Evolutionary conservation across 75 land plant species (phyloP), one percentile per base, ranked within the genome.

Genomic region (Pseudotsuga menziesii): DNA sequence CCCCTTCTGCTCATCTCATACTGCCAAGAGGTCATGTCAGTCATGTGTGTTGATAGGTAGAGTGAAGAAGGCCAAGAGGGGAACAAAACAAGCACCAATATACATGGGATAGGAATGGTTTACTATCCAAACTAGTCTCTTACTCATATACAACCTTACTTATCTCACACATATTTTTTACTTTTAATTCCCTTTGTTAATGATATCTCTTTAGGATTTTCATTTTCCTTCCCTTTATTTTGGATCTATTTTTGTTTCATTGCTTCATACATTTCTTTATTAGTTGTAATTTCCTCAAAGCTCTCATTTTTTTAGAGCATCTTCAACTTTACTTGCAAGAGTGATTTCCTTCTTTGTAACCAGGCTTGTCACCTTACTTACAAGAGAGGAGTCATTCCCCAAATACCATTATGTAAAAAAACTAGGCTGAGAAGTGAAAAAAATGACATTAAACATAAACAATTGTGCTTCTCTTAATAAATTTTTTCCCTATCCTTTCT

Each of bases 361-460:
- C 57, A 97, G 83, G 73, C 99, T 97, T n/a, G 99, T 97, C 72
- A 97, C 93, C 78, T 86, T 89, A 23, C 99, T 97, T 97, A 85
- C 32, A 77, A 57, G 23, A 73, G 35, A 23, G 54, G 23, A 13
- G 14, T 32, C 20, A 48, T 12, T 44, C 35, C 27, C 39, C 32
- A 67, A 67, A 27, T 4, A 39, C 20, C 44, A 20, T 67, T 2
- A 67, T 35, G 8, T 39, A 48, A 36, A 35, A 27, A 39, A 67
- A 0, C 44, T 22, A 39, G 11, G 26, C 4, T 63, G 35, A 26
- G 5, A 63, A 27, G 35, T 67, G 44, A 67, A 67, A 67, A 64
- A 7, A 39, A 1, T 13, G 16, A 11, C 16, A 27, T 48, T 36
- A 41, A 20, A 2, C 20, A 67, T 0, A 39, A 17, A 39, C 39